A percentile compares a stretch with the other conserved stretches of the same genome.
Evolutionary conservation across 2,329 filamentous ascomycete genomes (phyloP).

Genomic region (Tolypocladium ovalisporum): DNA sequence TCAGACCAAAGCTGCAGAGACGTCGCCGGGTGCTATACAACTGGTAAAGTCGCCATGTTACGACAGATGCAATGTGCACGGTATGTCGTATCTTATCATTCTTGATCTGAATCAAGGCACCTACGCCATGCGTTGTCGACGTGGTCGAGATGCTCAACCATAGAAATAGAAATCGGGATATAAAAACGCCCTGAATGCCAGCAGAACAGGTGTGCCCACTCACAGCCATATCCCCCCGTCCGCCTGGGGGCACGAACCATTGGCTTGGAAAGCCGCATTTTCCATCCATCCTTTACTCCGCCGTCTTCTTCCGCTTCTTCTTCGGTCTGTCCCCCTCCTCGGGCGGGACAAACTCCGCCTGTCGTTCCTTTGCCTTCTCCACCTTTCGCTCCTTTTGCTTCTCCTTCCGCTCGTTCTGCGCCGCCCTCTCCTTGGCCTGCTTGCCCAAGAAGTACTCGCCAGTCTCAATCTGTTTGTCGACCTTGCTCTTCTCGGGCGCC

Average conservation of each 20-base stretch:
- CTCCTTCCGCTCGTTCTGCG: slow-evolving; percentile 69
- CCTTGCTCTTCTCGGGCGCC: slow-evolving; percentile 95
- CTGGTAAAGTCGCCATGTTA: neutral
- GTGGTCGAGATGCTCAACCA: neutral
- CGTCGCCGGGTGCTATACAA: neutral
- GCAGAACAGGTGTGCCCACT: neutral
- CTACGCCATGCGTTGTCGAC: neutral
- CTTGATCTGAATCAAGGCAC: neutral
- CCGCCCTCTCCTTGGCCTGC: slow-evolving; percentile 78
- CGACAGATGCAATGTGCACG: neutral
- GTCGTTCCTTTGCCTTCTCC: slow-evolving; percentile 75
- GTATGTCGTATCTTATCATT: neutral
- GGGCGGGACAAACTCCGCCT: slow-evolving; percentile 79
- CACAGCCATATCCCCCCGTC: neutral
- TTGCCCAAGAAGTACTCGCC: slow-evolving; percentile 95
- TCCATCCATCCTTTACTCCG: slow-evolving; percentile 3
- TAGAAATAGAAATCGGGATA: slow-evolving; percentile 6
- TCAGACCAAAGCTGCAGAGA: neutral
- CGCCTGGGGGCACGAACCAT: neutral
- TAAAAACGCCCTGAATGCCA: slow-evolving; percentile 6
- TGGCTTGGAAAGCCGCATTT: too few species aligned
- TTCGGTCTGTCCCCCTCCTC: slow-evolving; percentile 59
- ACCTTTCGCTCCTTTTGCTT: slow-evolving; percentile 80
- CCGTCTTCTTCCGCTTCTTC: slow-evolving; percentile 51
- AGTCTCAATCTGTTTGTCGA: slow-evolving; percentile 94